Conservation (phyloP, 768 basidiomycete species). For the Tulasnella sp. region DNA sequence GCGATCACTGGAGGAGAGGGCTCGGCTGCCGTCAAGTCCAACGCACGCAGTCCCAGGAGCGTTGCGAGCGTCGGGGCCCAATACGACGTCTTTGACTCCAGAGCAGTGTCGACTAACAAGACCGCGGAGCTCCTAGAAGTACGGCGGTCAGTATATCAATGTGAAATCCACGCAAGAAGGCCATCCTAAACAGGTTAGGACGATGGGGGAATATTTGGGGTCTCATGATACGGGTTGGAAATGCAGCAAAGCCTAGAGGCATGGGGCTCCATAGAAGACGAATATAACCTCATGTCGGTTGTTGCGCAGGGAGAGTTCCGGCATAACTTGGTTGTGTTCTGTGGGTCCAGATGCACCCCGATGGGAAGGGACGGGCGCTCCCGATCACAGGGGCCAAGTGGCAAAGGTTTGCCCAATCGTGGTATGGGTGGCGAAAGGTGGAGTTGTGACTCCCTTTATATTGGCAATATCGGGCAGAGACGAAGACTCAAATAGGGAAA, state of each 20-base stretch:
- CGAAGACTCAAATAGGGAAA: background rate
- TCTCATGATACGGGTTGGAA: background rate
- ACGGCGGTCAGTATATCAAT: background rate
- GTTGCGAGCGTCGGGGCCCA: background rate
- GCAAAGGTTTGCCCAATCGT: background rate
- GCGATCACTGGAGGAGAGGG: background rate
- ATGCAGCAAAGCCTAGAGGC: background rate
- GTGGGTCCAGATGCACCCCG: conserved; percentile 4
- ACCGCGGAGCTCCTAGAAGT: background rate
- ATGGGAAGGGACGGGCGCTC: conserved; percentile 12
- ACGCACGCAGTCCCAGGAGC: background rate
- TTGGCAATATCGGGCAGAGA: background rate
- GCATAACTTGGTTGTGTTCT: background rate
- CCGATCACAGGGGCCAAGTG: conserved; percentile 14
- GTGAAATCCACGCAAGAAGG: background rate
- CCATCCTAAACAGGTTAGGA: conserved; percentile 13
- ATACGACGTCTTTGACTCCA: background rate
- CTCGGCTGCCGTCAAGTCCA: background rate
- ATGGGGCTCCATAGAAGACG: background rate
- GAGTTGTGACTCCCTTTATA: background rate
- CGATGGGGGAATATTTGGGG: background rate
- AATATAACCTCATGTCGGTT: background rate
- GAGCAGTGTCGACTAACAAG: background rate
- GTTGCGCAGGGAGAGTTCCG: background rate
- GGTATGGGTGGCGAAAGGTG: background rate